These are phyloP conservation scores for Capronia epimyces DNA, from an alignment of 2,329 filamentous ascomycete genomes.

Conservation along the genomic window DNA sequence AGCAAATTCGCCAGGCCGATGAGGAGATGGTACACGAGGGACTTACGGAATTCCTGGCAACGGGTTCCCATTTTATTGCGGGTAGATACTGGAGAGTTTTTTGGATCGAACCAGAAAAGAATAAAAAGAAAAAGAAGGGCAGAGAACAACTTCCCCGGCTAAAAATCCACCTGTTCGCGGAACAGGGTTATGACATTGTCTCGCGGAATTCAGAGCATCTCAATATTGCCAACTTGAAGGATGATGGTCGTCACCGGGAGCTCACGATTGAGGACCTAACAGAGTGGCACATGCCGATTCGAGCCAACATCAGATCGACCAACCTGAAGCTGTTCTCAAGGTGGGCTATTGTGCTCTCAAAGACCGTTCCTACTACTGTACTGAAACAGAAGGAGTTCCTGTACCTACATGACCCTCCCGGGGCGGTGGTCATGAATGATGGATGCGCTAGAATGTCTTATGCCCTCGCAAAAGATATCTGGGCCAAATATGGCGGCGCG, in stretches of 20 bases:
- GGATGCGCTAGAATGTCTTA: conserved; percentile 54
- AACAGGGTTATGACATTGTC: conserved; percentile 37
- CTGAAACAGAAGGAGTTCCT: conserved; percentile 38
- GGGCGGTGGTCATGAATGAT: conserved; percentile 42
- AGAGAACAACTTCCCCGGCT: conserved; percentile 26
- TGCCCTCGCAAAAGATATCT: conserved; percentile 45
- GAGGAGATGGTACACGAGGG: conserved; percentile 31
- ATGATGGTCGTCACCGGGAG: conserved; percentile 12
- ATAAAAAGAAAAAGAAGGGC: conserved; percentile 29
- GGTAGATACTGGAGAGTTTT: conserved; percentile 44
- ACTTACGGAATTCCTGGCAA: conserved; percentile 39
- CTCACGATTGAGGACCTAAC: conserved; percentile 40
- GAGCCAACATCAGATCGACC: conserved; percentile 35
- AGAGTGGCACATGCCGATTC: conserved; percentile 42
- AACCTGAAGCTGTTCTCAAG: conserved; percentile 45
- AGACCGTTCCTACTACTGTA: conserved; percentile 38
- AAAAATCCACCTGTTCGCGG: conserved; percentile 41
- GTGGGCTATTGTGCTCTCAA: conserved; percentile 41
- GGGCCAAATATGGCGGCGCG: conserved; percentile 36
- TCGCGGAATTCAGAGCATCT: background rate
- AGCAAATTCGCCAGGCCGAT: conserved; percentile 7
- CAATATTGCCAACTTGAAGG: background rate
- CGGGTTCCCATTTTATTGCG: conserved; percentile 36
- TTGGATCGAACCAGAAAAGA: conserved; percentile 39
- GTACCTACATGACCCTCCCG: conserved; percentile 31